phyloP scores from a whole-genome alignment of 129 eudicot species.

The Mikania micrantha region DNA sequence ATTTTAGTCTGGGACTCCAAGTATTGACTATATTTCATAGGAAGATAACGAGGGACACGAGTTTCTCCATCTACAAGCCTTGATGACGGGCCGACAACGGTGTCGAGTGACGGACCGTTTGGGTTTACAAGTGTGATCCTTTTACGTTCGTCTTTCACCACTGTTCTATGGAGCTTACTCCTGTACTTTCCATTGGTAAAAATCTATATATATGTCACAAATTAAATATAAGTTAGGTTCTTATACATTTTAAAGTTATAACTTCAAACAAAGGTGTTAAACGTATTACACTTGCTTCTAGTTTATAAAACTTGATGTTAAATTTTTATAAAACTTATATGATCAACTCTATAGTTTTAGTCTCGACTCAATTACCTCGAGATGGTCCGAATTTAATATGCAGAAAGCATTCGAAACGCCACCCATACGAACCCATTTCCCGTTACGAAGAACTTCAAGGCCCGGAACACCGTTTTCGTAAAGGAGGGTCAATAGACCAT shows the following conservation, averaged over 20 bases:
- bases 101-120: conserved; percentile 30
- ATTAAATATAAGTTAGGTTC: too few relatives aligned
- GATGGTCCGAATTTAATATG: conserved; percentile 21
- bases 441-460: conserved; percentile 25
- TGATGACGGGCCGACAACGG: conserved; percentile 25
- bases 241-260: too few relatives aligned
- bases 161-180: conserved; percentile 29
- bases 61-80: conserved; percentile 17
- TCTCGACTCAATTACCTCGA: conserved; percentile 16
- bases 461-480: conserved; percentile 25
- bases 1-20: conserved; percentile 16
- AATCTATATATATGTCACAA: too few relatives aligned
- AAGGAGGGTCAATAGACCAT: conserved; percentile 32
- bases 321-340: too few relatives aligned
- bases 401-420: conserved; percentile 22
- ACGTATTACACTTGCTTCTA: too few relatives aligned
- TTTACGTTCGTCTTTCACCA: conserved; percentile 24
- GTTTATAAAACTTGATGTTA: too few relatives aligned
- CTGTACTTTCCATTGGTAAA: conserved; percentile 35
- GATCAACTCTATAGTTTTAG: background rate
- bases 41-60: conserved; percentile 15
- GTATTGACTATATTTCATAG: conserved; percentile 30
- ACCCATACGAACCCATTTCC: conserved; percentile 29
- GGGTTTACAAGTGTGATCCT: conserved; percentile 31
- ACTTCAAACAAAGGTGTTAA: too few relatives aligned